Evolutionary conservation across 306 rosid species (phyloP), one percentile per base, ranked within the genome.

Genomic region (Prunus padus): DNA sequence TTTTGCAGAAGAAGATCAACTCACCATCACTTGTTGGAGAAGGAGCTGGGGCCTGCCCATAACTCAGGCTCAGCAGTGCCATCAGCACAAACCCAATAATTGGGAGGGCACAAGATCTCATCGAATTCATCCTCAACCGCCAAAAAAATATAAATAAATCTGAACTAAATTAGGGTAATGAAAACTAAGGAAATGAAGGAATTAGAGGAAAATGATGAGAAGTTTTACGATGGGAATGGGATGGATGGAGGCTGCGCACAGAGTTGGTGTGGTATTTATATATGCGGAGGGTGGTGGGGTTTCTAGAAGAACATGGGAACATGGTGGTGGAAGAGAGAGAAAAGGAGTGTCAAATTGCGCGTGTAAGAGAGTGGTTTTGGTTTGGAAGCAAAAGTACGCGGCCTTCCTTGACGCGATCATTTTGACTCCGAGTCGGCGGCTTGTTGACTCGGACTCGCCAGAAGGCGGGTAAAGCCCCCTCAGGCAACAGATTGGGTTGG

Each of bases 21-120:
- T 73, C 13, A 89, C 95, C 95, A 49, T 82, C 83, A 57, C 78
- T 86, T 31, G 61, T 63, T 18, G 91, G 90, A 66, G 94, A 83
- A 67, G 73, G 65, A 82, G 80, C 81, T 5, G 80, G 76, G 44
- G 80, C 62, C 62, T 72, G 93, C 20, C 88, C 95, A 0, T 85
- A 71, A 4, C 69, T 71, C 8, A 85, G 20, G 3, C 68, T 79
- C 70, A 88, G 59, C 23, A 86, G 72, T 11, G 84, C 84, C 69
- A 83, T 42, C 51, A 89, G 40, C 57, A 89, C 8, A 64, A 86
- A 74, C 66, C 77, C 76, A 20, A 86, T 23, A 22, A 89, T 26
- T 26, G 88, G 87, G 20, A 91, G 46, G 40, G 78, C 76, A 12
- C 57, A 66, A 4, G 81, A 13, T 30, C 40, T 76, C 75, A 75